A percentile compares a stretch with the other conserved stretches of the same genome.
Conservation (phyloP, 2,329 filamentous ascomycete species). For the Drechslerella dactyloides region DNA sequence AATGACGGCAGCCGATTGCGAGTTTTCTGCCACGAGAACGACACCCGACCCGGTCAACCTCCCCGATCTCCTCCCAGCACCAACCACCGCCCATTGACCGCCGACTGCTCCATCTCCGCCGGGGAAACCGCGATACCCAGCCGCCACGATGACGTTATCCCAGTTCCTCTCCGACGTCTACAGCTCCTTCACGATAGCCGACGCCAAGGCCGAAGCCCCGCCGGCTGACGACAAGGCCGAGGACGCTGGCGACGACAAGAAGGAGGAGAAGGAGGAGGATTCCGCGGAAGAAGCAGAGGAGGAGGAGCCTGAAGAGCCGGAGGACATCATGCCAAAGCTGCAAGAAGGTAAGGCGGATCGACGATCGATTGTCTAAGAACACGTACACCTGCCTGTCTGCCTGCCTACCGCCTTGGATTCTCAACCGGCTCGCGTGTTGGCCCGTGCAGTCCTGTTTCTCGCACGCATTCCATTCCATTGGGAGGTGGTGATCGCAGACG, state of each 20-base stretch:
- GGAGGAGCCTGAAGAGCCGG: conserved; percentile 79
- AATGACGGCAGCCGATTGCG: conserved; percentile 44
- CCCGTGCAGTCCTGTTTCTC: not conserved
- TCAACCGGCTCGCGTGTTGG: not conserved
- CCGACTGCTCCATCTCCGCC: conserved; percentile 28
- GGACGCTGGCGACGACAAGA: conserved; percentile 61
- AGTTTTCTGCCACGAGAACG: conserved; percentile 45
- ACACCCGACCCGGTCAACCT: conserved; percentile 12
- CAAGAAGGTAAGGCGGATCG: conserved; percentile 79
- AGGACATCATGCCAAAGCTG: conserved; percentile 84
- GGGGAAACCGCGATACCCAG: conserved; percentile 12
- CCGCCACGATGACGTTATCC: conserved; percentile 48
- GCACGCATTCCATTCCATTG: not conserved
- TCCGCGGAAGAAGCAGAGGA: conserved; percentile 72
- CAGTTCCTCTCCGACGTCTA: conserved; percentile 55
- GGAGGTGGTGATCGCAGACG: not conserved
- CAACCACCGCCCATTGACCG: conserved; percentile 27
- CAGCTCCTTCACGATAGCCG: conserved; percentile 57
- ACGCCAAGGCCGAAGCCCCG: conserved; percentile 68
- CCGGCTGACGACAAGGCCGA: conserved; percentile 60
- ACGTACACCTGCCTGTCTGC: conserved; percentile 1
- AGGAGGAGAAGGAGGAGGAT: conserved; percentile 75
- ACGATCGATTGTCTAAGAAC: conserved; percentile 2
- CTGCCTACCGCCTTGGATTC: not conserved
- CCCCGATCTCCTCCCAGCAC: conserved; percentile 25